Evolutionary conservation across 2,329 filamentous ascomycete species (phyloP).

Genomic region (Penicillium brasilianum): DNA sequence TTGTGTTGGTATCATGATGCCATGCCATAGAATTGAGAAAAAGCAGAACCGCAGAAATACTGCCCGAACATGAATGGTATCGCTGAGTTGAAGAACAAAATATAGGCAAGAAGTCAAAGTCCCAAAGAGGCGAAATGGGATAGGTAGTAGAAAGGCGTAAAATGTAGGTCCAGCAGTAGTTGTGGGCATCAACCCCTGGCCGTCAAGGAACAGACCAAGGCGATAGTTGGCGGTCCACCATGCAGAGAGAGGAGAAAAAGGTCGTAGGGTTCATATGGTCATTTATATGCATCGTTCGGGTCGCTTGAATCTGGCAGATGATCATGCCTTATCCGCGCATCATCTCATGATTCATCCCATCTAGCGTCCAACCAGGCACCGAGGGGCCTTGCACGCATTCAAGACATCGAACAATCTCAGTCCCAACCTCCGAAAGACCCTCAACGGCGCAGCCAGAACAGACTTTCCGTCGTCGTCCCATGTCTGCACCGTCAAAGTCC

Average conservation of each 20-base stretch:
- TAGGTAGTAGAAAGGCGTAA: not conserved
- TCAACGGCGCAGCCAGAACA: slow-evolving; percentile 50
- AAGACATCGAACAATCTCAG: slow-evolving; percentile 45
- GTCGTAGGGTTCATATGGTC: slow-evolving; percentile 11
- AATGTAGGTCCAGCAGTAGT: not conserved
- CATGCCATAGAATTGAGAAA: slow-evolving; percentile 6
- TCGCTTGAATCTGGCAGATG: not conserved
- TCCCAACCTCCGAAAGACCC: slow-evolving; percentile 42
- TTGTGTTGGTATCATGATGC: slow-evolving; percentile 21
- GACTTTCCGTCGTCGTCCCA: slow-evolving; percentile 36
- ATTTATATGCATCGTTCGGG: slow-evolving; percentile 7
- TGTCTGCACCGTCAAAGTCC: not conserved
- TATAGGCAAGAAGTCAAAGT: not conserved
- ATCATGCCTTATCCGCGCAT: slow-evolving; percentile 12
- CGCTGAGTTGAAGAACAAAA: slow-evolving; percentile 1
- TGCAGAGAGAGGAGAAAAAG: not conserved
- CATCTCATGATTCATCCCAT: slow-evolving; percentile 23
- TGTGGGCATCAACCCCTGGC: slow-evolving; percentile 6
- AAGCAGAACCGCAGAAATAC: not conserved
- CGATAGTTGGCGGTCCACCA: not conserved
- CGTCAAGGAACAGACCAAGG: not conserved
- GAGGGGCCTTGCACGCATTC: slow-evolving; percentile 39
- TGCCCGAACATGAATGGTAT: slow-evolving; percentile 2
- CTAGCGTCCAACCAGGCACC: slow-evolving; percentile 21
- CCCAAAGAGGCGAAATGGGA: not conserved